A percentile compares a stretch with the other conserved stretches of the same genome.
phyloP scores from a whole-genome alignment of 495 filamentous ascomycete species.

The Lepidopterella palustris region DNA sequence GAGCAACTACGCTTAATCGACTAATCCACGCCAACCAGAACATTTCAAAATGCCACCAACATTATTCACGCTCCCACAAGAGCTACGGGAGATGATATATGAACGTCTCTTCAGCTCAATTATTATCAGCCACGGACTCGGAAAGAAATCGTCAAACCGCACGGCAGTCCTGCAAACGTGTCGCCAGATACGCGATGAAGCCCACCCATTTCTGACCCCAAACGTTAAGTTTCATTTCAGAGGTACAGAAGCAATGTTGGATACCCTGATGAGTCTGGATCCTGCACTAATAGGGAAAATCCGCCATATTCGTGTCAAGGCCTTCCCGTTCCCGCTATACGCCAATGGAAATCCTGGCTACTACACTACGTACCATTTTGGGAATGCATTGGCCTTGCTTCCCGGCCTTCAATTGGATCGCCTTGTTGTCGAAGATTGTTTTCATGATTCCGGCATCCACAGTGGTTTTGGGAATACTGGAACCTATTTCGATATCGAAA shows the following conservation, averaged over 20 bases:
- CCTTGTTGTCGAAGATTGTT: conserved; percentile 21
- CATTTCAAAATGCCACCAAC: conserved; percentile 5
- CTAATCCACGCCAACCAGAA: background rate
- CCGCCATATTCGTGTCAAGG: conserved; percentile 16
- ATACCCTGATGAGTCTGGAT: conserved; percentile 11
- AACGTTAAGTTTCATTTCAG: conserved; percentile 15
- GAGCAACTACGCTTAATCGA: background rate
- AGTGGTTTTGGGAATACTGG: conserved; percentile 22
- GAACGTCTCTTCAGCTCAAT: conserved; percentile 13
- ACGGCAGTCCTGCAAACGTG: conserved; percentile 18
- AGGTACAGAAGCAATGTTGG: conserved; percentile 21
- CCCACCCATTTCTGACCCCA: conserved; percentile 12
- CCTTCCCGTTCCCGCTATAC: conserved; percentile 23
- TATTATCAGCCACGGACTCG: conserved; percentile 13
- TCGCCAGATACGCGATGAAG: conserved; percentile 15
- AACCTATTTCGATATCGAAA: conserved; percentile 23
- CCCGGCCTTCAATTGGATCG: conserved; percentile 15
- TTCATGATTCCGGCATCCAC: conserved; percentile 16
- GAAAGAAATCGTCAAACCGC: background rate
- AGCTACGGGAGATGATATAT: conserved; percentile 23
- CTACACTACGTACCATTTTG: conserved; percentile 18
- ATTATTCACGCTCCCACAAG: conserved; percentile 16
- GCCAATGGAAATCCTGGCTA: background rate
- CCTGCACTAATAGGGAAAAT: conserved; percentile 18
- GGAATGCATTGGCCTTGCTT: conserved; percentile 18